Evolutionary conservation across 345 rosid species (phyloP).

Genomic region (Populus deltoides): DNA sequence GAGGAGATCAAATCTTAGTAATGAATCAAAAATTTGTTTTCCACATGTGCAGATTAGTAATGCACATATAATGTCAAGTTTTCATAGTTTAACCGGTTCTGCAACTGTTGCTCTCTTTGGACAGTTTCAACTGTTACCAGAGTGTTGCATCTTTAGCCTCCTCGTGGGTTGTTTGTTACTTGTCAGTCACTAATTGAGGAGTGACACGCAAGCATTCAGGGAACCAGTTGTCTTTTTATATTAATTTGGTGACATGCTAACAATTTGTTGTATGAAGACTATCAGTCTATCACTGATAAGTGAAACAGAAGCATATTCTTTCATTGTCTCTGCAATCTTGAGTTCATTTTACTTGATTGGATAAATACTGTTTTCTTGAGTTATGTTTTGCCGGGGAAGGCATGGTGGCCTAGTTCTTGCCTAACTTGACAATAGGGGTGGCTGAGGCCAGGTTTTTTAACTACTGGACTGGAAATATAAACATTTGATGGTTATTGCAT

Average conservation of each 20-base stretch:
- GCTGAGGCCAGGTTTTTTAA: neutral
- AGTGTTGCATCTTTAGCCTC: neutral
- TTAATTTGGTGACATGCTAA: neutral
- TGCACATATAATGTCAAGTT: neutral
- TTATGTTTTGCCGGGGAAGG: neutral
- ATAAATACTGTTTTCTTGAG: neutral
- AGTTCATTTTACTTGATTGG: neutral
- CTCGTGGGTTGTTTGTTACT: neutral
- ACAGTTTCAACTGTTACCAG: neutral
- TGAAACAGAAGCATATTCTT: neutral
- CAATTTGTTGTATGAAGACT: neutral
- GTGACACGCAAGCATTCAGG: neutral
- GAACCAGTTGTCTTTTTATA: neutral
- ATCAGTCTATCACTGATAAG: neutral
- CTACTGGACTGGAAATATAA: neutral
- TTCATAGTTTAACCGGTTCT: neutral
- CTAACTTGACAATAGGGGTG: neutral
- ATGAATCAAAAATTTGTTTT: neutral
- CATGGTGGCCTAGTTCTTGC: neutral
- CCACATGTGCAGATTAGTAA: neutral
- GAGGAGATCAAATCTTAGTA: neutral
- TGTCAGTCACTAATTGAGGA: neutral
- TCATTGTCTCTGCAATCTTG: neutral
- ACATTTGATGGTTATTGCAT: neutral
- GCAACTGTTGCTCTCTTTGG: neutral